Evolutionary conservation across 2,329 filamentous ascomycete species (phyloP).

Genomic region (Microsporum ferrugineum): DNA sequence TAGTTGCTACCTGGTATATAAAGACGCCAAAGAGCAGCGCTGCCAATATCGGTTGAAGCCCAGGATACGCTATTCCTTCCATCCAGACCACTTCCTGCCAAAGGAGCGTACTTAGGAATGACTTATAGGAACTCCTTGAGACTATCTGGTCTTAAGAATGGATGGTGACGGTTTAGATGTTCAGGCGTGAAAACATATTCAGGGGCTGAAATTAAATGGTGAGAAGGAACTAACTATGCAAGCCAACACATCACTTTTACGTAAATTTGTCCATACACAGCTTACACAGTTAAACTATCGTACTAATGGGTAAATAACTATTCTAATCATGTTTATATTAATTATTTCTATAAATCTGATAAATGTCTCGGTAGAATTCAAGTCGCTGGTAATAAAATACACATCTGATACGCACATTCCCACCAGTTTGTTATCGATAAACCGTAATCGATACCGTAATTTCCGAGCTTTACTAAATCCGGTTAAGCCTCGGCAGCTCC

Average conservation of each 20-base stretch:
- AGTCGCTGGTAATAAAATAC: not conserved
- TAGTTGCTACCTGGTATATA: slow-evolving; percentile 26
- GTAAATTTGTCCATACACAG: not conserved
- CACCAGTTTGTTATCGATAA: not conserved
- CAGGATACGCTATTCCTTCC: not conserved
- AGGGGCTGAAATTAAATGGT: not conserved
- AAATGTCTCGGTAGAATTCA: not conserved
- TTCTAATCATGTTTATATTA: not conserved
- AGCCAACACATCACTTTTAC: not conserved
- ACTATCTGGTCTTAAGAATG: not conserved
- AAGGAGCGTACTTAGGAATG: not conserved
- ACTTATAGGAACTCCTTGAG: not conserved
- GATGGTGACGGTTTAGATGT: not conserved
- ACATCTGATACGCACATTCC: not conserved
- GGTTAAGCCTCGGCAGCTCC: not conserved
- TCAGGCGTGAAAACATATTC: not conserved
- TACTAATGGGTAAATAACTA: not conserved
- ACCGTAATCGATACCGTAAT: not conserved
- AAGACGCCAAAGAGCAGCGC: slow-evolving; percentile 19
- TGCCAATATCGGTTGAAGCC: not conserved
- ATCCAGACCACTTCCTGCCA: not conserved
- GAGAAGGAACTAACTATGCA: not conserved
- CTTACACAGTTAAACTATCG: not conserved
- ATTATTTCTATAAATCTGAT: not conserved
- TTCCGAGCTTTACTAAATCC: not conserved